These are phyloP conservation scores for Thyridium curvatum DNA, from an alignment of 2,329 filamentous ascomycete species.

Conservation along the genomic window DNA sequence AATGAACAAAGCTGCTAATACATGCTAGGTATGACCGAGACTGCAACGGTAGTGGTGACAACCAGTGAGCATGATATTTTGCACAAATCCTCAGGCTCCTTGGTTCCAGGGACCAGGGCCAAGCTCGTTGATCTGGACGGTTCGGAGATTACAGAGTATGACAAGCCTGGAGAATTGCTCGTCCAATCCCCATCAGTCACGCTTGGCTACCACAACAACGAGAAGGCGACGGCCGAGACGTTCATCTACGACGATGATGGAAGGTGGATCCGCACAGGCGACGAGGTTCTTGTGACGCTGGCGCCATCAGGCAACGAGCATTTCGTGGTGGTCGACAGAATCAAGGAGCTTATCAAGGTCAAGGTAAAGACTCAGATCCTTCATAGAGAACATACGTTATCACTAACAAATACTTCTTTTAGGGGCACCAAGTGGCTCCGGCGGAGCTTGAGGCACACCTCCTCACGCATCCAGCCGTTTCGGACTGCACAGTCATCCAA, in stretches of 20 bases:
- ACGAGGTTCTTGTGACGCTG: conserved; percentile 68
- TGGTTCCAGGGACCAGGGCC: conserved; percentile 58
- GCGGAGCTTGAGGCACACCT: conserved; percentile 79
- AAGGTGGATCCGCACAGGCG: conserved; percentile 76
- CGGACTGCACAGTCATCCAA: conserved; percentile 73
- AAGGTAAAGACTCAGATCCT: too few species aligned
- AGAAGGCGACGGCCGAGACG: conserved; percentile 74
- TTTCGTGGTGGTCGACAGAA: conserved; percentile 74
- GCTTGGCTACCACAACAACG: conserved; percentile 82
- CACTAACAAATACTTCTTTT: not conserved
- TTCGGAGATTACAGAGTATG: conserved; percentile 55
- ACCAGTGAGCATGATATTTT: conserved; percentile 58
- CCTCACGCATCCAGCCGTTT: conserved; percentile 67
- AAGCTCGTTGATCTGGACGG: conserved; percentile 65
- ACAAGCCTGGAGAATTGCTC: conserved; percentile 74
- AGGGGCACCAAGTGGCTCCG: conserved; percentile 75
- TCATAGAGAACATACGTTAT: too few species aligned
- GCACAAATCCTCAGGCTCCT: conserved; percentile 64
- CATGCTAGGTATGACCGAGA: conserved; percentile 65
- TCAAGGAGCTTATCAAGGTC: conserved; percentile 45
- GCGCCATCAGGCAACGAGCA: conserved; percentile 67
- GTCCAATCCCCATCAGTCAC: conserved; percentile 72
- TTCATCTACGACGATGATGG: conserved; percentile 62
- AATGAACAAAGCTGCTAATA: conserved; percentile 8
- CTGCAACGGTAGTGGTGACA: conserved; percentile 60